These are phyloP conservation scores for Thelonectria discophora DNA, from an alignment of 2,329 filamentous ascomycete genomes.

Conservation along the genomic window DNA sequence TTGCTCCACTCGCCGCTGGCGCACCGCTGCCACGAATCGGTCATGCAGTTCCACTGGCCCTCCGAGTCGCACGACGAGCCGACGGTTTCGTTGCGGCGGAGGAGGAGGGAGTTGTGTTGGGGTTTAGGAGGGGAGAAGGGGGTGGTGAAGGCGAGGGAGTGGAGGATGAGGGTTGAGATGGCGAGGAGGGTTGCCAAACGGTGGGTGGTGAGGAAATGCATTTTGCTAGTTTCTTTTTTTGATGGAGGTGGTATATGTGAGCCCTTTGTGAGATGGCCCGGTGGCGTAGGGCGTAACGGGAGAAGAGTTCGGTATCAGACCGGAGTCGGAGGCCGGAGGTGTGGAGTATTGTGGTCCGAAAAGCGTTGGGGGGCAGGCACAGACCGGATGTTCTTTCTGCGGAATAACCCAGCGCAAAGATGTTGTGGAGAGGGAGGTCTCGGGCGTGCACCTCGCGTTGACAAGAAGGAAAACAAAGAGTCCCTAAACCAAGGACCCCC, in stretches of 20 bases:
- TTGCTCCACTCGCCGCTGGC: slow-evolving; percentile 57
- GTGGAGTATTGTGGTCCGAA: slow-evolving; percentile 15
- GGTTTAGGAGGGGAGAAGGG: slow-evolving; percentile 1
- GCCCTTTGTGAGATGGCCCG: not conserved
- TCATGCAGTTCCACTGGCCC: slow-evolving; percentile 66
- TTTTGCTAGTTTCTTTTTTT: slow-evolving; percentile 8
- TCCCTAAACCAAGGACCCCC: not conserved
- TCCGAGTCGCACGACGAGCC: slow-evolving; percentile 56
- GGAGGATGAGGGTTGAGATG: slow-evolving; percentile 21
- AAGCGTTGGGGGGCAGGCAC: not conserved
- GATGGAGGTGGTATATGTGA: no score
- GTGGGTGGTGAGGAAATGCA: slow-evolving; percentile 18
- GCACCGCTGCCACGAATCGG: slow-evolving; percentile 59
- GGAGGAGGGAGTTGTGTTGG: slow-evolving; percentile 13
- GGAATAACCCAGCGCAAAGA: not conserved
- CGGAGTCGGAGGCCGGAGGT: slow-evolving; percentile 17
- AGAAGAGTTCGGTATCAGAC: slow-evolving; percentile 16
- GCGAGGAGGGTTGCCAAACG: slow-evolving; percentile 17
- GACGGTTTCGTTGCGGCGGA: slow-evolving; percentile 41
- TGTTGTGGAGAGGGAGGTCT: not conserved
- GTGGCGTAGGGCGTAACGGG: not conserved
- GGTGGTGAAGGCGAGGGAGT: slow-evolving; percentile 13
- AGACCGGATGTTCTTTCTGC: slow-evolving; percentile 1
- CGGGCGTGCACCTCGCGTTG: no score
- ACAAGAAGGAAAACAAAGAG: no score